A percentile compares a stretch with the other conserved stretches of the same genome.
phyloP scores from a whole-genome alignment of 2,329 filamentous ascomycete species.

The Paraconiothyrium brasiliense region DNA sequence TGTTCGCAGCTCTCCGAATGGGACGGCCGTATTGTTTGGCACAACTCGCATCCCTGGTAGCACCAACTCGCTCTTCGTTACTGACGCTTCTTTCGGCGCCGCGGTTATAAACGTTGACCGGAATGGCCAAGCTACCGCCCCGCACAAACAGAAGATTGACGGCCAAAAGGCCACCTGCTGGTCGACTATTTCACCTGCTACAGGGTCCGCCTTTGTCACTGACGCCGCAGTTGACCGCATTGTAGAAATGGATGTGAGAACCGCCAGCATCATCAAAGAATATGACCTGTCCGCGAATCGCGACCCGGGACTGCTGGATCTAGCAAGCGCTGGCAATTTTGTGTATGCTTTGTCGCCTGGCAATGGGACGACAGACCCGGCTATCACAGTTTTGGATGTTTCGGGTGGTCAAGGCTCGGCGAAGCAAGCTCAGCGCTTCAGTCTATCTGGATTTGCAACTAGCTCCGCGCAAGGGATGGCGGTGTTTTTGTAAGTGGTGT shows the following conservation, averaged over 20 bases:
- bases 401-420: constrained; percentile 3
- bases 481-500: background rate
- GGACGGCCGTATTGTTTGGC: constrained; percentile 69
- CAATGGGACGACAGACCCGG: constrained; percentile 53
- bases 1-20: constrained; percentile 56
- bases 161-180: constrained; percentile 68
- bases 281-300: constrained; percentile 53
- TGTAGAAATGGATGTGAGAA: constrained; percentile 63
- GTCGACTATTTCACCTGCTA: constrained; percentile 60
- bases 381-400: constrained; percentile 55
- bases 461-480: constrained; percentile 7
- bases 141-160: constrained; percentile 52
- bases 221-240: constrained; percentile 64
- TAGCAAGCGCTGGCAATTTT: constrained; percentile 62
- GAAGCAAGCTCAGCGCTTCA: constrained; percentile 5
- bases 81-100: constrained; percentile 68
- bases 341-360: constrained; percentile 67
- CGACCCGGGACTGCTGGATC: constrained; percentile 66
- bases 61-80: constrained; percentile 58
- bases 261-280: constrained; percentile 58
- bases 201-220: constrained; percentile 66
- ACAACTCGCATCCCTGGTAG: constrained; percentile 57
- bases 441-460: background rate
- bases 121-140: constrained; percentile 37
- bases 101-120: constrained; percentile 58